Percentiles rank a stretch among this genome's conserved stretches.
phyloP scores from a whole-genome alignment of 805 yeast species.

The Saccharomyces kudriavzevii region DNA sequence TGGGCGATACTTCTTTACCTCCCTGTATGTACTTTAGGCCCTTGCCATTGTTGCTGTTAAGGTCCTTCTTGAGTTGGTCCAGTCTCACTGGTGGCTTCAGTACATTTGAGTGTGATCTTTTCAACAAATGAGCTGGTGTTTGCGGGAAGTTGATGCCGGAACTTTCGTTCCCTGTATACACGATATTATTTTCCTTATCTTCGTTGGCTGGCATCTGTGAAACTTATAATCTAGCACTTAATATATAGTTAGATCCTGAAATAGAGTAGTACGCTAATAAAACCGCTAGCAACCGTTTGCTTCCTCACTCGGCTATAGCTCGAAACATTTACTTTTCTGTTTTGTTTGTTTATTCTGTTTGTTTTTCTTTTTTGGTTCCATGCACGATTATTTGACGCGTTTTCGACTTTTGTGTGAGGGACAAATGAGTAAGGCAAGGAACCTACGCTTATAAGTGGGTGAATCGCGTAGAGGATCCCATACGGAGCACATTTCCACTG shows the following conservation, averaged over 20 bases:
- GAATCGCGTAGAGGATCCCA: not conserved
- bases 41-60: not conserved
- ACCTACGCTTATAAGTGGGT: not conserved
- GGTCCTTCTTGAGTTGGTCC: not conserved
- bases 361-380: slow-evolving; percentile 1
- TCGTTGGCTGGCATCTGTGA: not conserved
- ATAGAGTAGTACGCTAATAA: not conserved
- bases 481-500: not conserved
- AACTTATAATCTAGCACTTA: not conserved
- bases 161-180: slow-evolving; percentile 3
- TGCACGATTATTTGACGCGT: not conserved
- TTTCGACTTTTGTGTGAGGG: not conserved
- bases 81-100: slow-evolving; percentile 7
- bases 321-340: not conserved
- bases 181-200: slow-evolving; percentile 11
- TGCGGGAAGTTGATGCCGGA: slow-evolving; percentile 9
- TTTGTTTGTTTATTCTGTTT: not conserved
- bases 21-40: not conserved
- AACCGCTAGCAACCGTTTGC: not conserved
- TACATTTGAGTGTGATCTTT: slow-evolving; percentile 16
- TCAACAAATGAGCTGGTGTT: slow-evolving; percentile 22
- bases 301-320: not conserved
- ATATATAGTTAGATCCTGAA: not conserved
- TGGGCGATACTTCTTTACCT: slow-evolving; percentile 8
- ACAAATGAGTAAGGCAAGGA: not conserved